Evolutionary conservation across 2,329 filamentous ascomycete species (phyloP), one percentile per base, ranked within the genome.

Genomic region (Neonectria punicea): DNA sequence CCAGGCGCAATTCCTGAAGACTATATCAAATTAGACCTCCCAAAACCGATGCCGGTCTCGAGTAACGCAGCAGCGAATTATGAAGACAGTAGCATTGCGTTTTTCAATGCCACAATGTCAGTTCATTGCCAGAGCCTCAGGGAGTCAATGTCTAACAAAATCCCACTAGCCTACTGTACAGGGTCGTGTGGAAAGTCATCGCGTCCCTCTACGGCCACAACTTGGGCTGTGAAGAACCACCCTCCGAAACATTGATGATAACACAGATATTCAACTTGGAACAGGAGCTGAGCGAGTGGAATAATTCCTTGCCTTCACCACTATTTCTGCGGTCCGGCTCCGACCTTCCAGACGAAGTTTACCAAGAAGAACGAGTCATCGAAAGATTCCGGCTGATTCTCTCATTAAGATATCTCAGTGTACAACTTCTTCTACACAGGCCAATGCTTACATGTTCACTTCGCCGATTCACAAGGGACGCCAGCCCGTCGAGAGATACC

Each of bases 331-430:
- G 54, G 25, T 14, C 59, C 22, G 9, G 55, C 14, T n/a, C 39
- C 13, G 39, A 55, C 32, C 49, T 53, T 16, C 57, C 43, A 11
- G n/a, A 32, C 28, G 53, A 44, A 14, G 11, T 20, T 13, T 22
- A 50, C 2, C 54, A 32, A 28, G 56, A 63, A 11, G 69, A 67
- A 46, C 51, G 64, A 5, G 61, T 67, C 28, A 70, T 62, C 63
- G 79, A 69, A 67, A 76, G 71, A 7, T 80, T 84, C 43, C 76
- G 78, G 3, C 74, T 85, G 8, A 80, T 86, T 4, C 72, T 78
- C 4, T 74, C 77, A 0, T 55, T 79, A 2, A 61, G 78, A 14
- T 76, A 78, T 50, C 76, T 77, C 43, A 79, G 77, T 54, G 56
- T 79, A 11, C 74, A 71, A 13, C 70, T 80, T 1, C 68, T 80